Evolutionary conservation across 2,329 filamentous ascomycete species (phyloP).

Genomic region (Alternaria ventricosa): DNA sequence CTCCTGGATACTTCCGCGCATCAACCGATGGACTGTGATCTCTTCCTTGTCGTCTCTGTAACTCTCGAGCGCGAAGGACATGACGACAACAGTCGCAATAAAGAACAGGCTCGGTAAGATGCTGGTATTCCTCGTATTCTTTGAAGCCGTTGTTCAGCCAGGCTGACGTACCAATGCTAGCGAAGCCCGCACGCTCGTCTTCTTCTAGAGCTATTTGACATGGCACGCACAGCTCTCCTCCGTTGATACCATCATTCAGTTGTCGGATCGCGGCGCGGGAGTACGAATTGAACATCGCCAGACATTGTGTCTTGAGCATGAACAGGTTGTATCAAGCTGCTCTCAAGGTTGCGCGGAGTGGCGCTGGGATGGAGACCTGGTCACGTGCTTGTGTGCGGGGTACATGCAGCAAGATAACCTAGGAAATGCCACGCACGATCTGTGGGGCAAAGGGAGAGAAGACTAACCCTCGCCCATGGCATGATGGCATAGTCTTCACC

Average conservation of each 20-base stretch:
- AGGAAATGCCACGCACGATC: background rate
- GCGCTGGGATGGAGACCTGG: too few relatives aligned
- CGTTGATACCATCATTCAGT: background rate
- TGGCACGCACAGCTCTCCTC: constrained; percentile 6
- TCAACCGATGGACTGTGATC: background rate
- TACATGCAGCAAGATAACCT: background rate
- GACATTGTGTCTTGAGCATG: background rate
- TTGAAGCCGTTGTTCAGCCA: constrained; percentile 2
- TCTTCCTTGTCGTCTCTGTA: background rate
- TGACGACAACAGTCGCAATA: constrained; percentile 7
- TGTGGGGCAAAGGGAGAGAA: too few relatives aligned
- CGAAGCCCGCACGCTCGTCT: constrained; percentile 1
- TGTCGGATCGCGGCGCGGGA: background rate
- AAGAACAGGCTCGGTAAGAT: constrained; percentile 1
- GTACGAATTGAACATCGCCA: background rate
- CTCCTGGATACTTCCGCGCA: background rate
- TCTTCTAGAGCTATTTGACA: constrained; percentile 4
- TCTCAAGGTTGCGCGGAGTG: background rate
- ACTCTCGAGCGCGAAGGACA: background rate
- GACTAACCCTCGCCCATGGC: too few relatives aligned
- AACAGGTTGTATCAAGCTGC: too few relatives aligned
- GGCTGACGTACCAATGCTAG: background rate
- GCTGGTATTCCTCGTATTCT: background rate
- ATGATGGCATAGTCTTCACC: too few relatives aligned
- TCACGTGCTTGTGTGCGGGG: background rate